Evolutionary conservation across 768 basidiomycete genomes (phyloP).

Genomic region (Daedaleopsis nitida): DNA sequence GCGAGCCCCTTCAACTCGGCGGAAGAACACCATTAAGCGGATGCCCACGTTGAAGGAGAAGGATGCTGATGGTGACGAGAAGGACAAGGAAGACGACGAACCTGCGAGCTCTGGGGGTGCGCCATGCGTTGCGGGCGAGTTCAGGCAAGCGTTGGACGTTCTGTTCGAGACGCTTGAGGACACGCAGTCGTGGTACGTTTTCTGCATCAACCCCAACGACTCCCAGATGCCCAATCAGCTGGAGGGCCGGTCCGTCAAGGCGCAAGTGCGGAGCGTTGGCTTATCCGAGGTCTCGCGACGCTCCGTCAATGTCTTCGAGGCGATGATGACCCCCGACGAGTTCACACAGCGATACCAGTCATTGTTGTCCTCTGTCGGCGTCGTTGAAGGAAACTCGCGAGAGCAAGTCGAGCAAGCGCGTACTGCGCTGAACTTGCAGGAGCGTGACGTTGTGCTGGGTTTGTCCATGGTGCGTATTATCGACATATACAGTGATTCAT

Average conservation of each 20-base stretch:
- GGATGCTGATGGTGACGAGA: slow-evolving; percentile 49
- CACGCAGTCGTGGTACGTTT: slow-evolving; percentile 88
- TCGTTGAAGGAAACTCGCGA: slow-evolving; percentile 59
- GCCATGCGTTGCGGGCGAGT: slow-evolving; percentile 87
- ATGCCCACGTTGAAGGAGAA: slow-evolving; percentile 54
- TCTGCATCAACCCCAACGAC: slow-evolving; percentile 95
- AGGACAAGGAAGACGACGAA: slow-evolving; percentile 48
- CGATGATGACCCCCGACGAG: slow-evolving; percentile 82
- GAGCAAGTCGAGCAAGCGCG: slow-evolving; percentile 64
- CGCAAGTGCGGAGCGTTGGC: slow-evolving; percentile 83
- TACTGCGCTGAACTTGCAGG: slow-evolving; percentile 56
- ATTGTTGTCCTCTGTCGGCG: slow-evolving; percentile 57
- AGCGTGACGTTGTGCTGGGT: slow-evolving; percentile 79
- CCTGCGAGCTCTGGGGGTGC: slow-evolving; percentile 35
- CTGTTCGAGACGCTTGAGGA: slow-evolving; percentile 88
- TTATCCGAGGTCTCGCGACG: slow-evolving; percentile 76
- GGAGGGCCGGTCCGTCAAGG: slow-evolving; percentile 89
- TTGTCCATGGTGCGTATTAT: slow-evolving; percentile 68
- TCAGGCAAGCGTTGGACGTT: slow-evolving; percentile 80
- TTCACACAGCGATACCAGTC: slow-evolving; percentile 82
- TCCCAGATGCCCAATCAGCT: slow-evolving; percentile 93
- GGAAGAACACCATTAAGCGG: slow-evolving; percentile 74
- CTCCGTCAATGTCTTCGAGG: slow-evolving; percentile 72
- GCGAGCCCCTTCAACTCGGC: slow-evolving; percentile 86
- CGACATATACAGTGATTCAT: not conserved